Evolutionary conservation across 2,329 filamentous ascomycete genomes (phyloP), one percentile per base, ranked within the genome.

Genomic region (Chaetomiaceae sp.): DNA sequence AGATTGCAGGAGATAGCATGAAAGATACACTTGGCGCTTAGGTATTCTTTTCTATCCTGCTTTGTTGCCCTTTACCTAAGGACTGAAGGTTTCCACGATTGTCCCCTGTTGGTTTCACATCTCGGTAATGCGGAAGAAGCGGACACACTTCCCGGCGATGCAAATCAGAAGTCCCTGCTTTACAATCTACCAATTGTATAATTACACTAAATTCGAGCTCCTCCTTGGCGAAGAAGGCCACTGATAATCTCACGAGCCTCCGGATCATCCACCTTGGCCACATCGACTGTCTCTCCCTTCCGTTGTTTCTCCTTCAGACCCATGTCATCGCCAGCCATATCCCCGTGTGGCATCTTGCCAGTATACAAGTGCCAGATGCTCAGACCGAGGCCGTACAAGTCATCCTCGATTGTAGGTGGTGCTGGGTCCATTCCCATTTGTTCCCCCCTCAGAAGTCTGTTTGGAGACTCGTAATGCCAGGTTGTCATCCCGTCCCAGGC

Each of bases 281-380:
- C 29, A 16, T 52, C 36, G 7, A 42, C 36, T 8, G 42, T 51
- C n/a, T 34, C 27, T 13, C 49, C 34, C 14, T 34, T 21, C 11
- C 27, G 25, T 34, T 45, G 41, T 11, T 27, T 30, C 34, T 49
- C 41, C 38, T 42, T 44, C 2, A 48, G 38, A 33, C 16, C 32
- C 13, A 29, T 0, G 20, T 37, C 37, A 23, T 48, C 38, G 16
- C n/a, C 16, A 7, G 32, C 38, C 1, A 48, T 23, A 8, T 44
- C 44, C 32, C 29, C 44, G 18, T 53, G 38, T 23, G 37, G 45
- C 0, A 44, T 38, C 37, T 37, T 48, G 43, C 50, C 36, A 37
- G 43, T 53, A 13, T 52, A 53, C 21, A 43, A 42, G 2, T 53
- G 37, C 51, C 44, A 48, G 30, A 48, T 53, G 18, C 51, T 53